Percentiles rank a stretch among this genome's conserved stretches.
Evolutionary conservation across 2,329 filamentous ascomycete genomes (phyloP).

Genomic region (Fusarium sp.): DNA sequence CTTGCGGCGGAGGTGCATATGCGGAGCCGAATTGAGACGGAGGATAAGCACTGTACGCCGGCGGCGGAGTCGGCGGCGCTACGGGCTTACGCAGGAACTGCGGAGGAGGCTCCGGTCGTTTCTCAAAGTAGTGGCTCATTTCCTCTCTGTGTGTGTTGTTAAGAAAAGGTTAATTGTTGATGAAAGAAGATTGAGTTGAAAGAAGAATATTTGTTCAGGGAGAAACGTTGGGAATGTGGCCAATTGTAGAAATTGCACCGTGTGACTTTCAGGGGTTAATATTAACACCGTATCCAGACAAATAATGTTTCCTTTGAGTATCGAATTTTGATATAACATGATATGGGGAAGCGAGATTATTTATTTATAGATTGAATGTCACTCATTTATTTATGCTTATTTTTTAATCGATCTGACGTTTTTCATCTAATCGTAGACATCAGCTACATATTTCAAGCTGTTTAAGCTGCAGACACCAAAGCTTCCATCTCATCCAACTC

Average conservation of each 20-base stretch:
- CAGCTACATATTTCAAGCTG: not conserved
- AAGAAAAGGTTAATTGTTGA: not conserved
- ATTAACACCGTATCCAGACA: slow-evolving; percentile 28
- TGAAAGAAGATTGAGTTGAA: not conserved
- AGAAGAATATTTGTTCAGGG: slow-evolving; percentile 3
- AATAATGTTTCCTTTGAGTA: not conserved
- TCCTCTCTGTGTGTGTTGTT: not conserved
- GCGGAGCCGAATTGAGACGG: slow-evolving; percentile 1
- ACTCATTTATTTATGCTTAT: slow-evolving; percentile 1
- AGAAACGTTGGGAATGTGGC: slow-evolving; percentile 28
- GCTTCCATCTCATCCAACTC: slow-evolving; percentile 71
- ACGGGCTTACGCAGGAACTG: slow-evolving; percentile 29
- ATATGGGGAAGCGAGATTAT: slow-evolving; percentile 1
- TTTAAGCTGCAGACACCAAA: slow-evolving; percentile 42
- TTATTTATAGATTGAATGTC: slow-evolving; percentile 18
- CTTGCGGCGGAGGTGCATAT: not conserved
- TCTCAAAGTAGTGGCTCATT: slow-evolving; percentile 27
- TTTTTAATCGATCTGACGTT: not conserved
- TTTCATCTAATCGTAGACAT: too few relatives aligned
- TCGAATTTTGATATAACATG: not conserved
- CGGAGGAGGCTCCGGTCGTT: slow-evolving; percentile 21
- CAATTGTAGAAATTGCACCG: slow-evolving; percentile 40
- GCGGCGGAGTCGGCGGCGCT: slow-evolving; percentile 23
- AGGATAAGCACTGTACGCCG: slow-evolving; percentile 31
- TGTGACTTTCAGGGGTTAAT: slow-evolving; percentile 25